Conservation (phyloP, 768 basidiomycete genomes). For the Infundibulicybe gibba region DNA sequence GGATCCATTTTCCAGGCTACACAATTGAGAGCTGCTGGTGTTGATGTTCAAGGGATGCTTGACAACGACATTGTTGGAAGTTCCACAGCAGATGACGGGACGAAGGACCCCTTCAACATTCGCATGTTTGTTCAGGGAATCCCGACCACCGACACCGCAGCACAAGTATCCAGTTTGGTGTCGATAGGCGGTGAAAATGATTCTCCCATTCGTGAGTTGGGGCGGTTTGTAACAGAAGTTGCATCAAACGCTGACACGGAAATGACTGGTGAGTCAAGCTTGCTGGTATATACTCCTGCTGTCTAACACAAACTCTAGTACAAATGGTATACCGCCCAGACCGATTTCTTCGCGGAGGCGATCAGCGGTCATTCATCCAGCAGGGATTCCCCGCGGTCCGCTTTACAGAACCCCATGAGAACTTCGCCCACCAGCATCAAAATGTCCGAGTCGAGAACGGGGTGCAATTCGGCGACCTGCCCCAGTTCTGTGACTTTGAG, state of each 20-base stretch:
- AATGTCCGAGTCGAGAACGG: conserved; percentile 47
- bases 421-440: conserved; percentile 58
- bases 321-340: conserved; percentile 49
- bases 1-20: conserved; percentile 46
- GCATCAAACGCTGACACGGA: conserved; percentile 41
- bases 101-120: conserved; percentile 42
- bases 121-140: conserved; percentile 51
- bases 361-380: conserved; percentile 47
- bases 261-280: conserved; percentile 39
- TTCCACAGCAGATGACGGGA: conserved; percentile 44
- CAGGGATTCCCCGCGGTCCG: conserved; percentile 50
- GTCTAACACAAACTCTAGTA: conserved; percentile 23
- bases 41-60: conserved; percentile 54
- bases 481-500: conserved; percentile 52
- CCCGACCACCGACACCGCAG: conserved; percentile 37
- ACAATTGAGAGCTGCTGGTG: conserved; percentile 33
- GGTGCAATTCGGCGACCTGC: conserved; percentile 53
- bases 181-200: conserved; percentile 53
- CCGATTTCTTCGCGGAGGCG: conserved; percentile 53
- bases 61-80: conserved; percentile 57
- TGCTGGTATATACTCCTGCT: background rate
- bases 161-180: conserved; percentile 27
- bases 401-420: conserved; percentile 54
- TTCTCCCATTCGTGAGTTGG: conserved; percentile 46
- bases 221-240: conserved; percentile 50